Conservation (phyloP, 176 grass and related monocot species). For the Olyra latifolia region DNA sequence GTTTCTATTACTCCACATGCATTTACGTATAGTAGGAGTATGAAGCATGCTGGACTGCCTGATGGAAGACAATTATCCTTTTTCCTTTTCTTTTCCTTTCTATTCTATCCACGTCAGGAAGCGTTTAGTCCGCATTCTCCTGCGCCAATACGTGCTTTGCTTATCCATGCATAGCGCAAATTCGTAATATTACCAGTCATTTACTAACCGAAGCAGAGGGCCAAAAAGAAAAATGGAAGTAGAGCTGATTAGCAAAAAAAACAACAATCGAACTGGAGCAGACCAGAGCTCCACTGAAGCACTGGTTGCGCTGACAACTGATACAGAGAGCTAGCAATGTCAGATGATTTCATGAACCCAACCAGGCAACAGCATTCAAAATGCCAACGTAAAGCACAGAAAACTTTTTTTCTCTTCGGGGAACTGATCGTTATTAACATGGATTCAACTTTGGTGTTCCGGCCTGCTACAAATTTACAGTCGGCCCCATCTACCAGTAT, state of each 20-base stretch:
- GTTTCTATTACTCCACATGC: too few relatives aligned
- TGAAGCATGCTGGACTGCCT: background rate
- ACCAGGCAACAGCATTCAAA: background rate
- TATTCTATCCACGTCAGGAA: background rate
- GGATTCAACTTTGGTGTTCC: background rate
- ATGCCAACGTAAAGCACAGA: background rate
- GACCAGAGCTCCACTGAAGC: too few relatives aligned
- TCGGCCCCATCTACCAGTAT: slow-evolving; percentile 8
- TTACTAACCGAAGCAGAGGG: background rate
- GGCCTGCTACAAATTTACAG: slow-evolving; percentile 36
- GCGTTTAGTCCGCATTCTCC: background rate
- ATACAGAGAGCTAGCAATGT: background rate
- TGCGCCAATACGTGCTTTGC: background rate
- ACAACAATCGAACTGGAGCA: background rate
- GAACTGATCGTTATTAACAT: background rate
- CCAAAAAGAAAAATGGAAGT: background rate
- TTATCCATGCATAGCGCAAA: background rate
- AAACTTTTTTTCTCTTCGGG: background rate
- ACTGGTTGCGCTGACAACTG: background rate
- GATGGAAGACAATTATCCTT: too few relatives aligned
- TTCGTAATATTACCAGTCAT: background rate
- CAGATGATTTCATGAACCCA: background rate
- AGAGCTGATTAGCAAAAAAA: background rate
- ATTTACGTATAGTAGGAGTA: too few relatives aligned
- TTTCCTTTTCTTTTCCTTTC: background rate